phyloP scores from a whole-genome alignment of 352 stramenopile genomes.

The Phytophthora pini region DNA sequence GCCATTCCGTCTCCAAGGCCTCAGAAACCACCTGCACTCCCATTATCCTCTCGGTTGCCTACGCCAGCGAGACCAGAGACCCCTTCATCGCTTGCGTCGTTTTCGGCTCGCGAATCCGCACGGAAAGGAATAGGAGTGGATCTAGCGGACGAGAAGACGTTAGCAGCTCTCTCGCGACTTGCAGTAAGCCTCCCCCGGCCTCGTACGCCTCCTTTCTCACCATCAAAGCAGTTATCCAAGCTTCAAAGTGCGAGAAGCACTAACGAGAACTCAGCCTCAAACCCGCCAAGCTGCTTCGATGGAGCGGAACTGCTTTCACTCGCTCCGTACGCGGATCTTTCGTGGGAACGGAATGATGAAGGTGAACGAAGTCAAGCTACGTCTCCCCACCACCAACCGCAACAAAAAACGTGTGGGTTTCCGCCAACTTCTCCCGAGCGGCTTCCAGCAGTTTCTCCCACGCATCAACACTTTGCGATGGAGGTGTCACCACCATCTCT shows the following conservation, averaged over 20 bases:
- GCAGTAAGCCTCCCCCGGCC: conserved; percentile 43
- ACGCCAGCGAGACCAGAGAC: conserved; percentile 38
- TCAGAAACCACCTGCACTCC: conserved; percentile 22
- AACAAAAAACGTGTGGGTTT: conserved; percentile 13
- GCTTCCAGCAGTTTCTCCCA: conserved; percentile 16
- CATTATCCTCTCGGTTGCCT: conserved; percentile 38
- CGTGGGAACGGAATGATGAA: conserved; percentile 30
- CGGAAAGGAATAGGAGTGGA: conserved; percentile 57
- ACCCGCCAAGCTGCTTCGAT: conserved; percentile 14
- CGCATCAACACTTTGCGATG: conserved; percentile 53
- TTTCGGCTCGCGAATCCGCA: conserved; percentile 48
- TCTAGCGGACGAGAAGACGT: conserved; percentile 52
- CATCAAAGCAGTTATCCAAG: conserved; percentile 16
- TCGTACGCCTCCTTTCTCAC: conserved; percentile 40
- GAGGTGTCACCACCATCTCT: conserved; percentile 61
- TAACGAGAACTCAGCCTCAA: conserved; percentile 17
- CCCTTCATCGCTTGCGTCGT: conserved; percentile 37
- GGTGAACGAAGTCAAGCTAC: conserved; percentile 1
- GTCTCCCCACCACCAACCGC: conserved; percentile 2
- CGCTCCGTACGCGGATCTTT: conserved; percentile 30
- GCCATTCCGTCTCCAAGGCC: conserved; percentile 17
- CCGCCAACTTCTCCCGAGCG: conserved; percentile 23
- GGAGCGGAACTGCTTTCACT: conserved; percentile 38
- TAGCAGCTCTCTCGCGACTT: conserved; percentile 53
- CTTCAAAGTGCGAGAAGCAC: not conserved